Evolutionary conservation across 1,284 basidiomycete genomes (phyloP).

Genomic region (Sporisorium sorghi): DNA sequence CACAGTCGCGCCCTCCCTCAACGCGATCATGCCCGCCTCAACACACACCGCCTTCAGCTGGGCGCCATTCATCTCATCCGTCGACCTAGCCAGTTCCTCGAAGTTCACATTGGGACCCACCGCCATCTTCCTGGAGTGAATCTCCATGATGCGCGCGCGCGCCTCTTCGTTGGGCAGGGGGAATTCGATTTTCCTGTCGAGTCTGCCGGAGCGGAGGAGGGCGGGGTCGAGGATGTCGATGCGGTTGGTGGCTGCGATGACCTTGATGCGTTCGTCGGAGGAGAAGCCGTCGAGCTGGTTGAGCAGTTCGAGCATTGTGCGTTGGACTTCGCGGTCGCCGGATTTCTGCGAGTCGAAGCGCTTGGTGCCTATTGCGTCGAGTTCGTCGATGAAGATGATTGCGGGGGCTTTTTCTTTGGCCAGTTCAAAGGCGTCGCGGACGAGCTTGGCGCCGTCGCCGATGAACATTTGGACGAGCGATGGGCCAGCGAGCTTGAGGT

Average conservation of each 20-base stretch:
- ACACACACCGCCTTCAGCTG: constrained; percentile 76
- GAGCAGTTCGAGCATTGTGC: constrained; percentile 97
- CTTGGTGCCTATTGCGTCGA: constrained; percentile 98
- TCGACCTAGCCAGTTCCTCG: constrained; percentile 79
- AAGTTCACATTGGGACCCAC: constrained; percentile 80
- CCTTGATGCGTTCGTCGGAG: constrained; percentile 96
- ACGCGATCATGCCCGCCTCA: constrained; percentile 97
- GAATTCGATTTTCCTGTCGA: constrained; percentile 85
- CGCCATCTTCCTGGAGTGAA: constrained; percentile 92
- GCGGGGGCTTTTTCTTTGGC: constrained; percentile 98
- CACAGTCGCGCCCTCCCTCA: constrained; percentile 87
- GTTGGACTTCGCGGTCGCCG: constrained; percentile 97
- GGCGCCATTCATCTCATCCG: constrained; percentile 82
- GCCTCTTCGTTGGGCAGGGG: constrained; percentile 81
- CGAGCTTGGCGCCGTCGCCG: constrained; percentile 96
- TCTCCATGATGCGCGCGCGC: constrained; percentile 80
- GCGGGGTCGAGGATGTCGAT: constrained; percentile 95
- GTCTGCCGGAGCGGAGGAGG: constrained; percentile 79
- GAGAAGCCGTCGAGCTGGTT: constrained; percentile 87
- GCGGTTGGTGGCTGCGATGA: constrained; percentile 97
- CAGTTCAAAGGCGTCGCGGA: constrained; percentile 94
- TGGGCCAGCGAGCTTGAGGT: constrained; percentile 82
- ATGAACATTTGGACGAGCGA: constrained; percentile 88
- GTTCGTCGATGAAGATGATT: constrained; percentile 99
- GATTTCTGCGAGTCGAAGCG: constrained; percentile 98